Evolutionary conservation across 164 flowering plant genomes (phyloP), one percentile per base, ranked within the genome.

Genomic region (Tetracentron sinense): DNA sequence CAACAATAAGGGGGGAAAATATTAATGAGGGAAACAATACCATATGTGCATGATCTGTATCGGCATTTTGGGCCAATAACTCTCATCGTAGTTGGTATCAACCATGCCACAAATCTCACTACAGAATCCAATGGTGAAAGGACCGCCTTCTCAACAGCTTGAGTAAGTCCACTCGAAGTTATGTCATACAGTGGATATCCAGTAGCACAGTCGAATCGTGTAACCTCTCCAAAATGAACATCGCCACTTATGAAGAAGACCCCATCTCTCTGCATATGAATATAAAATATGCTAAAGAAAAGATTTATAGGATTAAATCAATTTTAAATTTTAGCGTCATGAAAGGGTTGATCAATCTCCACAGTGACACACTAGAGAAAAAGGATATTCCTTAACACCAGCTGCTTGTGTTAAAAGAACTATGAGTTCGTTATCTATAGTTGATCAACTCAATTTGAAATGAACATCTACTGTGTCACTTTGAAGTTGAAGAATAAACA

Each of bases 211-310:
- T 89, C 88, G 71, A 75, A 81, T 49, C 85, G 71, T 42, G 87
- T 42, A 10, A 89, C 81, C 75, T 89, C 92, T 67, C 88, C 90
- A 77, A 82, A 89, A 75, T 89, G 96, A 69, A 89, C 96, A 74
- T 89, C 96, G 4, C 92, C 92, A 69, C 96, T 88, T 54, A 88
- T 82, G 74, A 86, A 86, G 64, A 88, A 64, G 6, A 88, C 75
- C 29, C 87, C 96, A 69, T 79, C 75, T 69, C 96, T 84, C 91
- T 86, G 64, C 55, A 65, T 22, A 60, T 51, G 30, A 44, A 57
- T 47, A 44, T 17, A 47, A 23, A 17, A 44, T 21, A 46, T n/a
- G 61, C 19, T 38, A 38, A 8, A 27, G 56, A 51, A 28, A 57
- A 27, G 1, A 51, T 19, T 26, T 7, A 58, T n/a, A 20, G 31